phyloP scores from a whole-genome alignment of 176 grass and related monocot genomes.

The Triticum timopheevii region DNA sequence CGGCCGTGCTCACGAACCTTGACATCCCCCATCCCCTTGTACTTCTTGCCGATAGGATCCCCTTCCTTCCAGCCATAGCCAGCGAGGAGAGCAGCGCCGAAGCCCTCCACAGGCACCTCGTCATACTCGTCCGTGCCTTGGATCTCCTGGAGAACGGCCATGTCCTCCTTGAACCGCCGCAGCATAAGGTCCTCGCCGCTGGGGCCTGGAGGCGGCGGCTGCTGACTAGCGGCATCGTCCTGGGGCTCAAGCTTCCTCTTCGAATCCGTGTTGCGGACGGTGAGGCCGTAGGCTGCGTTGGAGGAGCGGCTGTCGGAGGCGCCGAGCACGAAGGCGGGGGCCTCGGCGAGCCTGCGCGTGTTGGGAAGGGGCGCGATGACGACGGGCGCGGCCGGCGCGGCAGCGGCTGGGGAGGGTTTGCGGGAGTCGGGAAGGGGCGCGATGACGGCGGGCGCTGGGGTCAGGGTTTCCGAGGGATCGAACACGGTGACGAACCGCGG shows the following conservation, averaged over 20 bases:
- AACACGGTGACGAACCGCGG: neutral
- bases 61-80: neutral
- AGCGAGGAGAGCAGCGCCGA: neutral
- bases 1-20: neutral
- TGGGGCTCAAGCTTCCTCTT: neutral
- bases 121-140: neutral
- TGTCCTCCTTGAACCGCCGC: constrained; percentile 17
- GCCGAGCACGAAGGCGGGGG: neutral
- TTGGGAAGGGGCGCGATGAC: neutral
- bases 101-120: neutral
- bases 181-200: neutral
- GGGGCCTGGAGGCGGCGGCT: neutral
- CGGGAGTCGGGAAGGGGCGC: neutral
- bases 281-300: neutral
- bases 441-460: neutral
- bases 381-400: neutral
- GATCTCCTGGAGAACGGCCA: neutral
- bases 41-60: neutral
- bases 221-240: neutral
- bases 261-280: neutral
- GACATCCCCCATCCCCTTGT: neutral
- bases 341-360: neutral
- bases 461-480: neutral
- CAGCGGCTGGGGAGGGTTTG: neutral
- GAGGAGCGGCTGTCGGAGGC: neutral